phyloP scores from a whole-genome alignment of 768 basidiomycete genomes.

The Wakefieldia striispora region DNA sequence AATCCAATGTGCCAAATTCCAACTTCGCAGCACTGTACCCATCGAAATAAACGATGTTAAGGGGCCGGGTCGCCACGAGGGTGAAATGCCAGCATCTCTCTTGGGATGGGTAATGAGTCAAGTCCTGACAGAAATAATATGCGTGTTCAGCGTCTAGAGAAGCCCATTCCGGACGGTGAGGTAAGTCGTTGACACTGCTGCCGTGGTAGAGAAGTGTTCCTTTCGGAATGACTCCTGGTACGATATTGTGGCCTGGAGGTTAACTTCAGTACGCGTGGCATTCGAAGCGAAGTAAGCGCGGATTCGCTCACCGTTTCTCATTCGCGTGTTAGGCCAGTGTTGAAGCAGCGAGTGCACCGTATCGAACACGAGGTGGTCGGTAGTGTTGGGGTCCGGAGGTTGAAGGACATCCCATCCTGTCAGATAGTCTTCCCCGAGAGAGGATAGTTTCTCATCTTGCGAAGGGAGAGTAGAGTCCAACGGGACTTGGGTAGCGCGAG shows the following conservation, averaged over 20 bases:
- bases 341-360: constrained; percentile 35
- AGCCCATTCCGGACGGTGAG: constrained; percentile 28
- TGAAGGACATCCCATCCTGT: constrained; percentile 18
- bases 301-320: constrained; percentile 30
- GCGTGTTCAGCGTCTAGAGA: constrained; percentile 33
- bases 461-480: background rate
- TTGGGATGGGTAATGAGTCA: background rate
- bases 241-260: constrained; percentile 28
- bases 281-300: background rate
- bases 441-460: background rate
- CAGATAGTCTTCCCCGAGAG: background rate
- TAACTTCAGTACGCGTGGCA: background rate
- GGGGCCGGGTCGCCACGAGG: constrained; percentile 24
- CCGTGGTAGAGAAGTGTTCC: constrained; percentile 36
- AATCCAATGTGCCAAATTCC: constrained; percentile 31
- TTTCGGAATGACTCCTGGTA: no score
- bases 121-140: constrained; percentile 35
- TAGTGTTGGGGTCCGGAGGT: constrained; percentile 27
- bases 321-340: constrained; percentile 38
- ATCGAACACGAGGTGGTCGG: constrained; percentile 35
- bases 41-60: constrained; percentile 35
- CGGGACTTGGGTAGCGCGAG: background rate
- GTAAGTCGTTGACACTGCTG: constrained; percentile 15
- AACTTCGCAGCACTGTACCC: constrained; percentile 33
- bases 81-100: constrained; percentile 32